Conservation (phyloP, 352 stramenopile genomes). For the Pythium aphanidermatum region DNA sequence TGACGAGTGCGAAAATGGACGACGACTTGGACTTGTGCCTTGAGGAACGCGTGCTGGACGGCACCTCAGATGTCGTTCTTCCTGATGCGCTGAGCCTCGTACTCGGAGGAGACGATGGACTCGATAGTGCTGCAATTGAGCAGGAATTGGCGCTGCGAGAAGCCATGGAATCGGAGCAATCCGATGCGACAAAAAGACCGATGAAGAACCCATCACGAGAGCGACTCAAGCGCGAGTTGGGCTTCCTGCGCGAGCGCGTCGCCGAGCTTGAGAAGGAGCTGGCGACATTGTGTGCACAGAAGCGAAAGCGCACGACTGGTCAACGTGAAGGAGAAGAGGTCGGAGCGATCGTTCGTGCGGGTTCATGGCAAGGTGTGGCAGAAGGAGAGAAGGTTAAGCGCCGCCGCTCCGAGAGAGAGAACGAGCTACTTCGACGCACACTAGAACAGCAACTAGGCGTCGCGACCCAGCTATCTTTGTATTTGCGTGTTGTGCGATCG, state of each 20-base stretch:
- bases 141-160: background rate
- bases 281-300: slow-evolving; percentile 11
- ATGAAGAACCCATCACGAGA: slow-evolving; percentile 33
- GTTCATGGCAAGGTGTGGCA: too few species aligned
- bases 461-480: slow-evolving; percentile 30
- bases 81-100: too few species aligned
- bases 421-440: slow-evolving; percentile 25
- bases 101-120: too few species aligned
- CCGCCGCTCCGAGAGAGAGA: slow-evolving; percentile 32
- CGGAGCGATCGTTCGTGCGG: too few species aligned
- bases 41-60: slow-evolving; percentile 4
- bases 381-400: slow-evolving; percentile 29
- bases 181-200: too few species aligned
- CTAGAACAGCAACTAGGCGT: slow-evolving; percentile 42
- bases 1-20: too few species aligned
- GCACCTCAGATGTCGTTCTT: too few species aligned
- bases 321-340: background rate
- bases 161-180: background rate
- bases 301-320: slow-evolving; percentile 2
- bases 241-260: slow-evolving; percentile 30
- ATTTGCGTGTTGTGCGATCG: slow-evolving; percentile 28
- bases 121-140: background rate
- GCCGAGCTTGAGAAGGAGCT: slow-evolving; percentile 31
- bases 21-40: slow-evolving; percentile 5
- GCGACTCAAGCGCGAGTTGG: slow-evolving; percentile 34